Conservation (phyloP, 441 rosid species). For the Erodium trifolium region DNA sequence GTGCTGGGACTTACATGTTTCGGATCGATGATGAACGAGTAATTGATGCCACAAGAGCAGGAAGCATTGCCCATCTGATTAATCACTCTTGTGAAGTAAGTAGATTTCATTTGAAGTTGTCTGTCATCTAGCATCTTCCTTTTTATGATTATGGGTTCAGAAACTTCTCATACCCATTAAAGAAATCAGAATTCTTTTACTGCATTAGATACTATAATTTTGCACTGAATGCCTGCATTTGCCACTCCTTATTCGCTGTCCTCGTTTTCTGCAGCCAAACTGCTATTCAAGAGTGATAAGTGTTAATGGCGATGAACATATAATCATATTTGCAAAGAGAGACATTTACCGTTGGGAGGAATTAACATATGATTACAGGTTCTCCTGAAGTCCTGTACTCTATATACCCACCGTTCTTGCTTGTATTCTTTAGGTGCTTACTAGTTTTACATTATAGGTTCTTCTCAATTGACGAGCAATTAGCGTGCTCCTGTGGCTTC, state of each 20-base stretch:
- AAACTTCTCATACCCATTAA: too few species aligned
- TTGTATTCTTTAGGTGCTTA: conserved; percentile 17
- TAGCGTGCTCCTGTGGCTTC: conserved; percentile 86
- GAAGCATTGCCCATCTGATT: conserved; percentile 96
- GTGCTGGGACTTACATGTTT: conserved; percentile 99
- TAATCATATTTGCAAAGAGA: conserved; percentile 91
- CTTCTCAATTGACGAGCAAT: conserved; percentile 84
- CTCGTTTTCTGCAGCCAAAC: conserved; percentile 64
- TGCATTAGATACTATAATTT: too few species aligned
- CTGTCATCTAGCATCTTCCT: neutral
- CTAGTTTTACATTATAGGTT: conserved; percentile 42
- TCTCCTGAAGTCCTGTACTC: conserved; percentile 24
- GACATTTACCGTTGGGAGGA: conserved; percentile 95
- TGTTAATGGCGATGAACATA: conserved; percentile 81
- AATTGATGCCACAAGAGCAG: conserved; percentile 93
- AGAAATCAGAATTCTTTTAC: too few species aligned
- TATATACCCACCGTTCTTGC: neutral
- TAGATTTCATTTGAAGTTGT: conserved; percentile 4
- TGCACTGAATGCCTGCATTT: too few species aligned
- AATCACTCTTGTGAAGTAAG: conserved; percentile 95
- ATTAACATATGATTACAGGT: conserved; percentile 92
- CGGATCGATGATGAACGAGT: conserved; percentile 91
- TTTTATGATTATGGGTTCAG: too few species aligned
- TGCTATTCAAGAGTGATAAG: conserved; percentile 93
- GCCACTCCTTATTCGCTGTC: too few species aligned